These are phyloP conservation scores for Camelina hispida DNA, from an alignment of 345 rosid genomes.

Conservation along the genomic window DNA sequence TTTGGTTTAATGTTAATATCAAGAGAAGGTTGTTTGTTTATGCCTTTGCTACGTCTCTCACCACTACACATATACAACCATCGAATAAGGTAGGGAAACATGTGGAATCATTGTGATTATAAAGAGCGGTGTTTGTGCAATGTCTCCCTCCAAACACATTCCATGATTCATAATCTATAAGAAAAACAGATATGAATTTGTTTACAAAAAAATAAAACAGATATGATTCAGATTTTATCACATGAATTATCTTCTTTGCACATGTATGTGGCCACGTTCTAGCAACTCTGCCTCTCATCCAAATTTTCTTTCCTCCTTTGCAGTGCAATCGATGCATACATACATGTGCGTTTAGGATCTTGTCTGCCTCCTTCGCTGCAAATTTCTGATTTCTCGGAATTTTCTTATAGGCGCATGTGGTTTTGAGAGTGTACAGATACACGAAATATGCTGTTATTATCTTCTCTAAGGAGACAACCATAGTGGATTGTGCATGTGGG, in stretches of 20 bases:
- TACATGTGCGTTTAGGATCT: not conserved
- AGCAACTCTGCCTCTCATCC: not conserved
- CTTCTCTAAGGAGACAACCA: not conserved
- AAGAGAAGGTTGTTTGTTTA: not conserved
- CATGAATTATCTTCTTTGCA: not conserved
- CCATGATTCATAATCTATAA: not conserved
- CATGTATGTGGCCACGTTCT: not conserved
- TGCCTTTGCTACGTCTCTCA: not conserved
- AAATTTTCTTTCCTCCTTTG: not conserved
- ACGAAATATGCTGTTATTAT: not conserved
- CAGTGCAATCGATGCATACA: not conserved
- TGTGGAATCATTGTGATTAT: not conserved
- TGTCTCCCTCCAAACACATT: not conserved
- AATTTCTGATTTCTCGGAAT: not conserved
- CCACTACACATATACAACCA: not conserved
- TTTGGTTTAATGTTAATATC: not conserved
- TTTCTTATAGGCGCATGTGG: not conserved
- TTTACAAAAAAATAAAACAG: not conserved
- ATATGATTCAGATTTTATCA: slow-evolving; percentile 5
- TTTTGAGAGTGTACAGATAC: not conserved
- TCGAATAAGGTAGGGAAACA: not conserved
- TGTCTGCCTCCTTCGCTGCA: not conserved
- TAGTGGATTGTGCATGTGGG: not conserved
- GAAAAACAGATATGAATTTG: not conserved
- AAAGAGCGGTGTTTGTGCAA: not conserved